phyloP scores from a whole-genome alignment of 768 basidiomycete species.

The Auricularia heimuer region DNA sequence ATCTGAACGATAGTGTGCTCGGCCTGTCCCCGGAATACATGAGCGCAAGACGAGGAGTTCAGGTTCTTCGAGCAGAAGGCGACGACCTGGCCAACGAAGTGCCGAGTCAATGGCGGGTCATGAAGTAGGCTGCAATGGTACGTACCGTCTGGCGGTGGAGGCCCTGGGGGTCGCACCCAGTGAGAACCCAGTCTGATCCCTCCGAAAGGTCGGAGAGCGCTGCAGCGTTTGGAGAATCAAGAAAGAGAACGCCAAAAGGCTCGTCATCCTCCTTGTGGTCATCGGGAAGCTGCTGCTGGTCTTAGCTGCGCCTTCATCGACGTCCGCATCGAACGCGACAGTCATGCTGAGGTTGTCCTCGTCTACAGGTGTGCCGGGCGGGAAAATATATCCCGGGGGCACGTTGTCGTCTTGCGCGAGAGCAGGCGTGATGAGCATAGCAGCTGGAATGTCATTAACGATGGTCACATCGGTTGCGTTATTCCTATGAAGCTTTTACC shows the following conservation, averaged over 20 bases:
- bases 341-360: not conserved
- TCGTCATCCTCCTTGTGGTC: not conserved
- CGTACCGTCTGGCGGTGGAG: slow-evolving; percentile 1
- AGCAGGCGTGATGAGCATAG: too few species aligned
- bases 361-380: not conserved
- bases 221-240: not conserved
- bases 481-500: too few species aligned
- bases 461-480: too few species aligned
- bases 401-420: not conserved
- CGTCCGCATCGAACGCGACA: not conserved
- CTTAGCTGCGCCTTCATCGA: not conserved
- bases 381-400: not conserved
- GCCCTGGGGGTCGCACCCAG: not conserved
- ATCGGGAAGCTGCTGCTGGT: not conserved
- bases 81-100: not conserved
- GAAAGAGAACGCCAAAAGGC: slow-evolving; percentile 3
- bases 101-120: not conserved
- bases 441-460: too few species aligned
- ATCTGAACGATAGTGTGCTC: slow-evolving; percentile 8
- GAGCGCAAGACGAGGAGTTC: not conserved
- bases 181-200: slow-evolving; percentile 4
- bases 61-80: slow-evolving; percentile 4
- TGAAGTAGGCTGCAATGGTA: not conserved
- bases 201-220: not conserved
- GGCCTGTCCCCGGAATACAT: slow-evolving; percentile 4